Conservation (phyloP, 345 rosid genomes). For the Anacardium occidentale region DNA sequence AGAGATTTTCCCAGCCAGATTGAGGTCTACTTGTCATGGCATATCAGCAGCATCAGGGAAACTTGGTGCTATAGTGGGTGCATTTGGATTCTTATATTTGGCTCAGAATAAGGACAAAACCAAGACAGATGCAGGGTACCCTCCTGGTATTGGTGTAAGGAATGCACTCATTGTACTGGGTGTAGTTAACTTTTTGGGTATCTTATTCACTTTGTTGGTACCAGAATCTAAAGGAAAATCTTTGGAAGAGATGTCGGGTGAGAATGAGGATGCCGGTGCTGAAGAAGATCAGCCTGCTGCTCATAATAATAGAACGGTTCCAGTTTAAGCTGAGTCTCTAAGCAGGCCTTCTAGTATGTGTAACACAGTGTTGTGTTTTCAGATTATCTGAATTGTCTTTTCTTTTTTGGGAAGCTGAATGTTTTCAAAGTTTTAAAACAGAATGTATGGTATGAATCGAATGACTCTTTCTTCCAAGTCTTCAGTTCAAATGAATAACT, state of each 20-base stretch:
- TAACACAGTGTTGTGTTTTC: neutral
- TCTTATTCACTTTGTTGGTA: constrained; percentile 71
- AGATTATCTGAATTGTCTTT: neutral
- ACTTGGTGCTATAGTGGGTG: constrained; percentile 86
- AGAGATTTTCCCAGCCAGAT: constrained; percentile 85
- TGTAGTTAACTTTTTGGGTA: constrained; percentile 56
- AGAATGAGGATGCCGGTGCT: constrained; percentile 39
- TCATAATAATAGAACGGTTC: constrained; percentile 24
- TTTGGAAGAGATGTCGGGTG: constrained; percentile 82
- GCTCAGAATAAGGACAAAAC: constrained; percentile 67
- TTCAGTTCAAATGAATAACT: neutral
- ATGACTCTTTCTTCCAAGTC: neutral
- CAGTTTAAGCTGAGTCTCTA: constrained; percentile 18
- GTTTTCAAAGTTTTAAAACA: too few species aligned
- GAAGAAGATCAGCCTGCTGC: constrained; percentile 21
- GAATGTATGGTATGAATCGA: neutral
- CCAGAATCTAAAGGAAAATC: constrained; percentile 89
- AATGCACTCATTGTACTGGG: constrained; percentile 68
- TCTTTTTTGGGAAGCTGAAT: neutral
- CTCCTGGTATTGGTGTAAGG: constrained; percentile 81
- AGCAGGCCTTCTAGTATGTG: neutral
- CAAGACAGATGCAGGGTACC: constrained; percentile 83
- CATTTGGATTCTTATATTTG: constrained; percentile 79
- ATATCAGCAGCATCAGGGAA: constrained; percentile 87
- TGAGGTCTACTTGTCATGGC: constrained; percentile 87